Evolutionary conservation across 345 rosid species (phyloP).

Genomic region (Ceriops zippeliana): DNA sequence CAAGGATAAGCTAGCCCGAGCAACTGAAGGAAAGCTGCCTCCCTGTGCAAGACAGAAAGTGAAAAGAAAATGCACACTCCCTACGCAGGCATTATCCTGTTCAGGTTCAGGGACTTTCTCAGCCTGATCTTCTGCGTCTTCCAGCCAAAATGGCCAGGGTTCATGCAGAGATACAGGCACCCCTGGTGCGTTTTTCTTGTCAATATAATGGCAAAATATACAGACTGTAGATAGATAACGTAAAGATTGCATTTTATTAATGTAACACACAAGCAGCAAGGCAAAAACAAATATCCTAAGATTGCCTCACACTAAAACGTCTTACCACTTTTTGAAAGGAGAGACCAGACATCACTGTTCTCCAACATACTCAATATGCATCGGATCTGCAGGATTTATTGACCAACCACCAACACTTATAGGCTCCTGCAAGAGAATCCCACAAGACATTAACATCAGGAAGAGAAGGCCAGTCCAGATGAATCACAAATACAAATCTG

Average conservation of each 20-base stretch:
- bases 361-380: slow-evolving; percentile 15
- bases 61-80: slow-evolving; percentile 81
- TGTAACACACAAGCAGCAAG: slow-evolving; percentile 19
- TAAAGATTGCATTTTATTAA: slow-evolving; percentile 34
- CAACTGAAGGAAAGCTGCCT: slow-evolving; percentile 31
- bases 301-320: slow-evolving; percentile 32
- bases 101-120: slow-evolving; percentile 99
- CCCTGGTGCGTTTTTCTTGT: slow-evolving; percentile 94
- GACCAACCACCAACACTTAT: slow-evolving; percentile 3
- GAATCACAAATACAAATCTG: background rate
- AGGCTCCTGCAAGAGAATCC: slow-evolving; percentile 25
- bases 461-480: background rate
- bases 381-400: background rate
- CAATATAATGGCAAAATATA: slow-evolving; percentile 32
- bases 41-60: slow-evolving; percentile 42
- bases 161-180: slow-evolving; percentile 68
- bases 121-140: slow-evolving; percentile 61
- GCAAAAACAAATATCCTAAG: slow-evolving; percentile 35
- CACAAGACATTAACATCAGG: background rate
- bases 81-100: slow-evolving; percentile 99
- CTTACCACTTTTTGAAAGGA: slow-evolving; percentile 55
- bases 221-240: slow-evolving; percentile 1
- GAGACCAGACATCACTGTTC: slow-evolving; percentile 19
- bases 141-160: slow-evolving; percentile 24
- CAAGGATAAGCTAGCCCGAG: slow-evolving; percentile 32